Conservation (phyloP, 345 rosid genomes). For the Noccaea caerulescens region DNA sequence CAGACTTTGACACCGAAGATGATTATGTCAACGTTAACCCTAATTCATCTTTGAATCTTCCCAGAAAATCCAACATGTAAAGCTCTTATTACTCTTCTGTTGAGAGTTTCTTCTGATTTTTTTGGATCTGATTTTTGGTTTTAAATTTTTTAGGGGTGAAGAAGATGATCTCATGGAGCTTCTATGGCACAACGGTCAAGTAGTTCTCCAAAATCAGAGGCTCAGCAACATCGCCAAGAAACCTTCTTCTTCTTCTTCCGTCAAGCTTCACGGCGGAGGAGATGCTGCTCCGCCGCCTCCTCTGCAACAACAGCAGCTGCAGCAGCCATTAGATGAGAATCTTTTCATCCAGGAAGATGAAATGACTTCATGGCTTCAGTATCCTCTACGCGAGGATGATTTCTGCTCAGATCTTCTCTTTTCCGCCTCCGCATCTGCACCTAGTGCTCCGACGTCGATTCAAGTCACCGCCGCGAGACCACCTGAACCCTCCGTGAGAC, state of each 20-base stretch:
- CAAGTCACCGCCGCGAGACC: constrained; percentile 31
- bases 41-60: constrained; percentile 42
- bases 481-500: constrained; percentile 25
- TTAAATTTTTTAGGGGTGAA: constrained; percentile 40
- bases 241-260: constrained; percentile 33
- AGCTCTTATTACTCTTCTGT: not conserved
- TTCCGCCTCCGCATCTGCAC: constrained; percentile 24
- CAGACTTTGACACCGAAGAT: constrained; percentile 69
- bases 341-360: constrained; percentile 90
- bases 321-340: constrained; percentile 41
- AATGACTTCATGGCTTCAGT: constrained; percentile 90
- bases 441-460: constrained; percentile 40
- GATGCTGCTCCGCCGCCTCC: constrained; percentile 32
- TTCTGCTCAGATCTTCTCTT: constrained; percentile 71
- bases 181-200: constrained; percentile 91
- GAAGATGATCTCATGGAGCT: constrained; percentile 87
- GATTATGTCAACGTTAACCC: constrained; percentile 45
- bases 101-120: not conserved
- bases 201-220: constrained; percentile 68
- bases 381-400: constrained; percentile 57
- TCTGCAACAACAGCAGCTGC: constrained; percentile 38
- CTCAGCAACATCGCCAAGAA: constrained; percentile 50
- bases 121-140: constrained; percentile 17
- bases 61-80: constrained; percentile 55
- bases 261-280: constrained; percentile 10